These are phyloP conservation scores for Orbilia ellipsospora DNA, from an alignment of 2,329 filamentous ascomycete species.

Conservation along the genomic window DNA sequence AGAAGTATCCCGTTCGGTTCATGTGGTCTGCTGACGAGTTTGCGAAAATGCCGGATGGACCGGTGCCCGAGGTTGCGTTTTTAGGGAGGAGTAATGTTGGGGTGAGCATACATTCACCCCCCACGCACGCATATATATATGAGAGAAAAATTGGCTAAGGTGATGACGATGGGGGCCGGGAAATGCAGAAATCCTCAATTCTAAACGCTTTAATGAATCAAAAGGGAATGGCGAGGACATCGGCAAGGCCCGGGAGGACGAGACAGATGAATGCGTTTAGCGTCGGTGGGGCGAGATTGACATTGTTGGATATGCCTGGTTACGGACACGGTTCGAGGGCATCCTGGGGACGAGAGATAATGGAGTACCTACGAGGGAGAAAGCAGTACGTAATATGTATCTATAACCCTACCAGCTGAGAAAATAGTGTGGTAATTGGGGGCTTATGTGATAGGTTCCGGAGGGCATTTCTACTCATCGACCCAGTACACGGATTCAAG, in stretches of 20 bases:
- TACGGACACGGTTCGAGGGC: conserved; percentile 73
- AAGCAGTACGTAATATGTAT: conserved; percentile 65
- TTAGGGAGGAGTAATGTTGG: conserved; percentile 77
- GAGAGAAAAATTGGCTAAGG: background rate
- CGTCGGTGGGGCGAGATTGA: conserved; percentile 67
- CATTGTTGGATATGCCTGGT: conserved; percentile 77
- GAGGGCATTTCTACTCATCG: conserved; percentile 73
- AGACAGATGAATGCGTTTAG: conserved; percentile 75
- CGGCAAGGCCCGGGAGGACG: conserved; percentile 72
- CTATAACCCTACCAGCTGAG: too few relatives aligned
- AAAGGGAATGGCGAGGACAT: conserved; percentile 68
- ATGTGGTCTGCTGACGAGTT: conserved; percentile 73
- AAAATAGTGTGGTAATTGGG: too few relatives aligned
- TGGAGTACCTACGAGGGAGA: conserved; percentile 74
- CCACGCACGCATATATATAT: background rate
- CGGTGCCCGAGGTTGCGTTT: conserved; percentile 67
- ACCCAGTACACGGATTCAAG: conserved; percentile 73
- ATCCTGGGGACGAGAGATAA: conserved; percentile 74
- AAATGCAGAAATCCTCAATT: conserved; percentile 69
- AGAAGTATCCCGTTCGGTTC: conserved; percentile 66
- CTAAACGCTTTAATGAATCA: conserved; percentile 72
- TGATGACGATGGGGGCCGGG: background rate
- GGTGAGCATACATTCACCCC: conserved; percentile 11
- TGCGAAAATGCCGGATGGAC: conserved; percentile 68
- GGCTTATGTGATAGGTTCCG: conserved; percentile 64